A percentile compares a stretch with the other conserved stretches of the same genome.
Conservation (phyloP, 805 yeast genomes). For the Cyberlindnera americana region DNA sequence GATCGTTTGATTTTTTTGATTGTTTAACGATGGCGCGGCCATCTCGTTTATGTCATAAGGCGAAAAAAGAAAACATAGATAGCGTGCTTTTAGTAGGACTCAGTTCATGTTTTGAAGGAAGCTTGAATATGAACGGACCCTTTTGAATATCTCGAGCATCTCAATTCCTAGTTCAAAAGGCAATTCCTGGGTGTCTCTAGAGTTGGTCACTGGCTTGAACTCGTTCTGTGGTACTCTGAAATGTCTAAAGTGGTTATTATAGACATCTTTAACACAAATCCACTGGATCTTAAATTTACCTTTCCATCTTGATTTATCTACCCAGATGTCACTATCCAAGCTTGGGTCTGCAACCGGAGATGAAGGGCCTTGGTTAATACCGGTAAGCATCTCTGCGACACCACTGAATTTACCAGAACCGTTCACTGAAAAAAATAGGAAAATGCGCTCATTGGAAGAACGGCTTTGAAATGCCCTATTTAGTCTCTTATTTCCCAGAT, state of each 20-base stretch:
- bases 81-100: no score
- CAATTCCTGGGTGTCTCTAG: constrained; percentile 60
- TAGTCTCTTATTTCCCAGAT: constrained; percentile 50
- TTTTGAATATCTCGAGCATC: constrained; percentile 43
- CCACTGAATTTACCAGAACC: constrained; percentile 57
- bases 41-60: neutral
- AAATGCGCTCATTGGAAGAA: constrained; percentile 32
- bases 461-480: constrained; percentile 36
- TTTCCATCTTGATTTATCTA: constrained; percentile 43
- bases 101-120: constrained; percentile 17
- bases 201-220: constrained; percentile 49
- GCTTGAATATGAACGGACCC: constrained; percentile 15
- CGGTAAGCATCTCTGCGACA: constrained; percentile 48
- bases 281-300: constrained; percentile 53
- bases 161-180: constrained; percentile 45
- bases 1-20: constrained; percentile 3
- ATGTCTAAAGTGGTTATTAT: constrained; percentile 44
- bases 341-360: no score
- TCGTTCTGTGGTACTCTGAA: constrained; percentile 42
- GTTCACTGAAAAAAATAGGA: constrained; percentile 55
- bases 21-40: neutral
- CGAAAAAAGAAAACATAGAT: no score
- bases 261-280: constrained; percentile 48
- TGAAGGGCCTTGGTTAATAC: no score
- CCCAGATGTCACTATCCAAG: constrained; percentile 40